Base-by-base conservation (phyloP, 2,329 filamentous ascomycete species). In the Anthostomella pinea region DNA sequence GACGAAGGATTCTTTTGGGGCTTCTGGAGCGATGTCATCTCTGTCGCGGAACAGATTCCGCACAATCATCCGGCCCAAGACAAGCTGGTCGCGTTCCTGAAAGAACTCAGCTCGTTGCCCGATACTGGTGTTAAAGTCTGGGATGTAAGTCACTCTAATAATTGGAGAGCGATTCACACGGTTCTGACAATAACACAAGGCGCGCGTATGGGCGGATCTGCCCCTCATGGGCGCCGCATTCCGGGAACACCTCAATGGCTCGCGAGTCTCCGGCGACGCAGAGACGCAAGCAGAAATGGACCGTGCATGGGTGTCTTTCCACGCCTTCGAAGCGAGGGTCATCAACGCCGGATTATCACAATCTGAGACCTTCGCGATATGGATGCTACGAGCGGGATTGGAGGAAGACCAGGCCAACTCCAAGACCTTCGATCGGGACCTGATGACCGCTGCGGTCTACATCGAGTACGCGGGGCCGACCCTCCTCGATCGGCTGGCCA, bases 381-480 rank as follows among this genome's bases (percentile, higher is more conserved):
- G 56, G 57, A 56, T 56, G 46, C 24, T 60, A 30, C 41, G 57
- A 7, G 43, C 38, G 3, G 54, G 51, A 14, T 41, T 60, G 5
- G 57, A 60, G 33, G 36, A 54, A 28, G 38, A 52, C 7, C 15
- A 15, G 7, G 18, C 35, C 3, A 16, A 38, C 2, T 20, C 22
- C 5, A 35, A 26, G 8, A 27, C 25, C 11, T 13, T 50, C 6
- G 48, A 58, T 9, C 43, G 39, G 6, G 43, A 39, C 6, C 34
- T 60, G 10, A 38, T 40, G 24, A 40, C 36, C 1, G 57, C 56
- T 4, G 52, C 55, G 3, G 36, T 53, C 41, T 53, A 56, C 37
- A 48, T 58, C 35, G 55, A 57, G 30, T 53, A 54, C 30, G 46
- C 48, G 1, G 56, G 57, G 11, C 48, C 50, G 3, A 37, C 53